Evolutionary conservation across 148 eudicot species (phyloP), one percentile per base, ranked within the genome.

Genomic region (Linanthus parryae): DNA sequence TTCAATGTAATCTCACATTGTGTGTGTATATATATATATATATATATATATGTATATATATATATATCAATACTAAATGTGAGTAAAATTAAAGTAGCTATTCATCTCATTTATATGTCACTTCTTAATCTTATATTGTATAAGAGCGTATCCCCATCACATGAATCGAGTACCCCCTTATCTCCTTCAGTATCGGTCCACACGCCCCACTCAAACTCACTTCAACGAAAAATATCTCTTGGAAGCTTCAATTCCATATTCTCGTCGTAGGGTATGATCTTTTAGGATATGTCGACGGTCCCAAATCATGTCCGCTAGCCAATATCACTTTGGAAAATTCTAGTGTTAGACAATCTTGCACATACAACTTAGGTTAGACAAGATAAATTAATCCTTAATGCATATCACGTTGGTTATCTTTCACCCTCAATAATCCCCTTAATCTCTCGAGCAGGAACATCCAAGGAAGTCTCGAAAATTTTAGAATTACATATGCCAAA

Each of bases 351-450:
- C 30, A 44, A 9, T 29, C 28, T 18, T 13, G 12, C 5, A n/a
- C n/a, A n/a, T n/a, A n/a, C 31, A 23, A n/a, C 19, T 19, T 13
- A 28, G 41, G 12, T 24, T 7, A 11, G 41, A 20, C 26, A 56
- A 45, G 61, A 56, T 20, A 28, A 56, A 16, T 18, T 57, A 1
- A 16, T 44, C 2, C 28, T 60, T 25, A 38, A 38, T 50, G 39
- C 27, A n/a, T n/a, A n/a, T 13, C 39, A 26, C 17, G 25, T 60
- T 16, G 40, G 54, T 25, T 49, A 56, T 19, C 37, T 28, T 9
- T 49, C 47, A 6, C 8, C 27, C 8, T 5, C 13, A 12, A 29
- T 60, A 15, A 38, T 49, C 3, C 30, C 50, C n/a, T 35, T 35
- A 12, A 35, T 35, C 14, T 12, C 39, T 35, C 3, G 39, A 35